Conservation (phyloP, 2,329 filamentous ascomycete genomes). For the Epichloe uncinata region DNA sequence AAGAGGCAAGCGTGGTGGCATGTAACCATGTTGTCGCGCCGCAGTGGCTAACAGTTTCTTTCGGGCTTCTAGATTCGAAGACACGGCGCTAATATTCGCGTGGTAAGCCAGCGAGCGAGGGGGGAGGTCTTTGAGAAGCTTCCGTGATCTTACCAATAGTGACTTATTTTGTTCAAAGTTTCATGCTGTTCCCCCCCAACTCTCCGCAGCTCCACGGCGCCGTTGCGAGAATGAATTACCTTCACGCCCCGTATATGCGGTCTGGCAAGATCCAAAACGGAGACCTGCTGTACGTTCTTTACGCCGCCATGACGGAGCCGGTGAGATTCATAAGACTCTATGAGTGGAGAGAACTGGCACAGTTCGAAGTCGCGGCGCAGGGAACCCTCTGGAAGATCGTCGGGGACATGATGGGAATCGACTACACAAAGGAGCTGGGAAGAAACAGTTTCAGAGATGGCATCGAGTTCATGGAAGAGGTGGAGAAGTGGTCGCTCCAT, state of each 20-base stretch:
- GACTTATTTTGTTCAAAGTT: conserved; percentile 12
- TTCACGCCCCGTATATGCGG: conserved; percentile 24
- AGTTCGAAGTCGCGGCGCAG: conserved; percentile 54
- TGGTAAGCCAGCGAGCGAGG: conserved; percentile 14
- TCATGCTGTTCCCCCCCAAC: conserved; percentile 15
- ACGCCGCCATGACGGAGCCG: conserved; percentile 53
- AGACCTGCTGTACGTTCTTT: conserved; percentile 27
- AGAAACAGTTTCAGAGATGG: conserved; percentile 32
- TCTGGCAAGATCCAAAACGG: conserved; percentile 22
- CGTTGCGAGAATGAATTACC: conserved; percentile 26
- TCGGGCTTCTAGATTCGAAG: conserved; percentile 23
- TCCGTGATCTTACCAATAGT: too few relatives aligned
- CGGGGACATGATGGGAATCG: conserved; percentile 58
- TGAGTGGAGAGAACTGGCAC: conserved; percentile 56
- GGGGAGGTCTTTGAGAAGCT: too few relatives aligned
- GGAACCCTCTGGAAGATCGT: conserved; percentile 59
- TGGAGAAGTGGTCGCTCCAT: conserved; percentile 31
- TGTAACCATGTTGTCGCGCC: neutral
- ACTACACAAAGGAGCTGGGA: conserved; percentile 27
- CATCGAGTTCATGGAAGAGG: conserved; percentile 36
- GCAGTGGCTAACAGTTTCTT: neutral
- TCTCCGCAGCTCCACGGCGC: conserved; percentile 20
- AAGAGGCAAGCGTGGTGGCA: conserved; percentile 20
- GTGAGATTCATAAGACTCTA: conserved; percentile 47
- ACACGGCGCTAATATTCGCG: conserved; percentile 24